phyloP scores from a whole-genome alignment of 176 grass and related monocot genomes.

The Cenchrus fungigraminus region DNA sequence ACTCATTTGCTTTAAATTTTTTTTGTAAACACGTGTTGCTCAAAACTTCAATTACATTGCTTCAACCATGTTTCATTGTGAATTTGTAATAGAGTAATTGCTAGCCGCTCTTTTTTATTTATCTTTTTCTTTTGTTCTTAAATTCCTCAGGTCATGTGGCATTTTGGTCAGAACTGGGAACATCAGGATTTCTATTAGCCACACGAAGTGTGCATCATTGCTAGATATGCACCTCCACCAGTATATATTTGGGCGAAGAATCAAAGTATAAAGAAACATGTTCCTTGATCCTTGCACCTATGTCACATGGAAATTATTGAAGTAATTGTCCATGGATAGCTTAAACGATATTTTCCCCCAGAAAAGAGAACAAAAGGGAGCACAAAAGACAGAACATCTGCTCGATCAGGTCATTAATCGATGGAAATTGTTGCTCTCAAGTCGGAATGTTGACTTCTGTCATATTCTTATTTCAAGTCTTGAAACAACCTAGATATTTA shows the following conservation, averaged over 20 bases:
- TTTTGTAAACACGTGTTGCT: slow-evolving; percentile 16
- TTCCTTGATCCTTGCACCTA: slow-evolving; percentile 25
- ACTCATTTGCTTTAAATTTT: slow-evolving; percentile 12
- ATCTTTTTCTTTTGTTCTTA: slow-evolving; percentile 10
- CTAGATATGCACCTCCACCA: slow-evolving; percentile 53
- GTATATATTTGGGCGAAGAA: slow-evolving; percentile 54
- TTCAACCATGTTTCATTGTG: not conserved
- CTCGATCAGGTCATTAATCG: slow-evolving; percentile 16
- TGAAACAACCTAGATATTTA: slow-evolving; percentile 16
- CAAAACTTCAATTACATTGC: slow-evolving; percentile 2
- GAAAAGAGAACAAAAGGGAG: not conserved
- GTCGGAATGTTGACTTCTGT: not conserved
- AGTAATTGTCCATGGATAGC: slow-evolving; percentile 30
- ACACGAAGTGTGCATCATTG: slow-evolving; percentile 57
- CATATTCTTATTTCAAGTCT: slow-evolving; percentile 13
- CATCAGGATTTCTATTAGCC: slow-evolving; percentile 54
- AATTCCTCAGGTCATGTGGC: slow-evolving; percentile 33
- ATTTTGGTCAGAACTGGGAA: slow-evolving; percentile 31
- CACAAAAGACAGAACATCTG: not conserved
- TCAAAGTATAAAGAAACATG: slow-evolving; percentile 57
- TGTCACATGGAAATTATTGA: slow-evolving; percentile 46
- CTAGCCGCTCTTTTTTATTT: not conserved
- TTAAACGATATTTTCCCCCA: slow-evolving; percentile 13
- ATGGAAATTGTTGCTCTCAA: not conserved
- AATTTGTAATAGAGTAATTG: not conserved